Base-by-base conservation (phyloP, 2,329 filamentous ascomycete species). In the Zymoseptoria pseudotritici region DNA sequence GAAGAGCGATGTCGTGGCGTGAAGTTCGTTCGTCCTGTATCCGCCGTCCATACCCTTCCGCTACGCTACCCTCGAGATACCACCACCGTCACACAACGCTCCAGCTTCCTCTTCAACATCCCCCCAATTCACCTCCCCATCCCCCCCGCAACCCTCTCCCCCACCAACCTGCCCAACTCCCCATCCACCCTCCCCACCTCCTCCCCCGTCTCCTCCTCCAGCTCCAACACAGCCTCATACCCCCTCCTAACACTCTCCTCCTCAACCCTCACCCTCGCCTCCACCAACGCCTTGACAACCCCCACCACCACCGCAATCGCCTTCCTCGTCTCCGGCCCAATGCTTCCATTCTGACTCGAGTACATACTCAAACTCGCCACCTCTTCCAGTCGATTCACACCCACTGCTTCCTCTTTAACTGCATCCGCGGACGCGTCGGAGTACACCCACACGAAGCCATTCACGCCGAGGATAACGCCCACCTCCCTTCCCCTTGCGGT, bases 401-500 rank as follows among this genome's bases (percentile, higher is more conserved):
- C 81, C 9, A 78, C 85, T 71, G 79, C 80, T 58, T 78, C 78
- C n/a, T 75, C 73, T n/a, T 78, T 77, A 51, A 82, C 74, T 19
- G 72, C 72, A 2, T 82, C 82, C 66, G 89, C 86, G 7, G 88
- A 78, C 69, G 96, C 91, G 77, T 90, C 92, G 75, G 87, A 87
- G 20, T 57, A 58, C 70, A 97, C 92, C 89, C 91, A 99, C 60
- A 97, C 91, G 73, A 95, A 97, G 0, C 94, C 94, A 70, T 99
- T 99, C 49, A 99, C 94, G 2, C 94, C 94, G 0, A 99, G 80
- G 56, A 96, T 83, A 7, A 97, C 85, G 71, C 97, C 90, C 26
- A 99, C 83, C 54, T 86, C 84, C 63, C 86, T 87, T 36, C 82
- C 81, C 36, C 82, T 79, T 61, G 76, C 69, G 36, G 81, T 77